phyloP scores from a whole-genome alignment of 108 stramenopile genomes.

The Parmales sp. region DNA sequence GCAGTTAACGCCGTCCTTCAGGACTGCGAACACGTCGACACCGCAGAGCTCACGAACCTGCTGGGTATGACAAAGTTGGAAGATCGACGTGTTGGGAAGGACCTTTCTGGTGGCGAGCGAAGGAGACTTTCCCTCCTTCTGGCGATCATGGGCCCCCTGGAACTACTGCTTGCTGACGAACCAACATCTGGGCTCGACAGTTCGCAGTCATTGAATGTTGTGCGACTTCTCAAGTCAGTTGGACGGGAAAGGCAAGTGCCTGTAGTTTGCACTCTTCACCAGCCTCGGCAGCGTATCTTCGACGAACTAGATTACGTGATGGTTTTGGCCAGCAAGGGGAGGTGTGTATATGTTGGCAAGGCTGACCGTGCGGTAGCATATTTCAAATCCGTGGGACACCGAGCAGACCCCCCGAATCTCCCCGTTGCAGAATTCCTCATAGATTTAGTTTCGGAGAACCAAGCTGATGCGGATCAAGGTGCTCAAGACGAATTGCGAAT shows the following conservation, averaged over 20 bases:
- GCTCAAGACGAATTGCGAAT: conserved; percentile 43
- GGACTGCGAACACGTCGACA: too few species aligned
- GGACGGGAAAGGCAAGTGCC: conserved; percentile 50
- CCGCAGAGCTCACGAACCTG: too few species aligned
- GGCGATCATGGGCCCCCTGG: conserved; percentile 46
- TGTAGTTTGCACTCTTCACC: conserved; percentile 2
- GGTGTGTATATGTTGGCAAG: neutral
- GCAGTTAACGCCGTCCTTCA: too few species aligned
- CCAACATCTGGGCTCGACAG: conserved; percentile 70
- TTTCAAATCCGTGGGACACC: conserved; percentile 49
- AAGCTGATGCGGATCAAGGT: conserved; percentile 42
- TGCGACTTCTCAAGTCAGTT: conserved; percentile 37
- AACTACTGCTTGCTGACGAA: conserved; percentile 64
- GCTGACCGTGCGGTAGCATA: conserved; percentile 37
- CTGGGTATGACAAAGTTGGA: too few species aligned
- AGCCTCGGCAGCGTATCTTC: neutral
- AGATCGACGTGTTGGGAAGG: too few species aligned
- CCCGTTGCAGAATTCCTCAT: conserved; percentile 77
- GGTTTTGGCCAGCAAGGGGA: neutral
- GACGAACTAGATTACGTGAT: neutral
- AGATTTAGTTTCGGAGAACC: conserved; percentile 62
- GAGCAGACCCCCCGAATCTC: conserved; percentile 43
- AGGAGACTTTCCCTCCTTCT: too few species aligned
- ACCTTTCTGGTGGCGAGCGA: too few species aligned
- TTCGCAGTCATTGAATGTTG: conserved; percentile 53